phyloP scores from a whole-genome alignment of 73 alveolate genomes.

The Paramecium primaurelia region DNA sequence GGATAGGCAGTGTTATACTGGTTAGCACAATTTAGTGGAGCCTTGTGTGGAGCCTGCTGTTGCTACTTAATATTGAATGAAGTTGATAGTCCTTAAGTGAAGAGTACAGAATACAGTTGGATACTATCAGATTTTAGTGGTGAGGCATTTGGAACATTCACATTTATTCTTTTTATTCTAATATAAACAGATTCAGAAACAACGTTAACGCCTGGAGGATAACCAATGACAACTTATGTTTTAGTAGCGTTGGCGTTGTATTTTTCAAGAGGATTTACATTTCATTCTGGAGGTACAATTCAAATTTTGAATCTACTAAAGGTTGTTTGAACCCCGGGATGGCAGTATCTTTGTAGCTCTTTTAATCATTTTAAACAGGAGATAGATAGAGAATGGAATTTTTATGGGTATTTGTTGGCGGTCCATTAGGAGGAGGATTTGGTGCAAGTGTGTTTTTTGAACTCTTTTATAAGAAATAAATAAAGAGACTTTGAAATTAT shows the following conservation, averaged over 20 bases:
- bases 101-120: constrained; percentile 14
- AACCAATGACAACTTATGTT: constrained; percentile 31
- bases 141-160: constrained; percentile 18
- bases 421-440: constrained; percentile 50
- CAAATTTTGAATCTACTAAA: not conserved
- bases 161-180: not conserved
- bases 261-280: constrained; percentile 28
- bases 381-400: constrained; percentile 16
- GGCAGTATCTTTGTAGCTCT: constrained; percentile 30
- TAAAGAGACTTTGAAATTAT: not conserved
- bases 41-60: constrained; percentile 3
- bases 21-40: constrained; percentile 43
- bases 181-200: constrained; percentile 20
- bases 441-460: constrained; percentile 37
- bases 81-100: constrained; percentile 27
- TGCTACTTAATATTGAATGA: constrained; percentile 18
- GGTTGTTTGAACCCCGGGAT: constrained; percentile 46
- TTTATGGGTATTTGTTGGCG: constrained; percentile 34
- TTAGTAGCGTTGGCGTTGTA: constrained; percentile 21
- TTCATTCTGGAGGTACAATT: constrained; percentile 45
- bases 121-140: not conserved
- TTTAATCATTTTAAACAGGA: constrained; percentile 1
- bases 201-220: not conserved
- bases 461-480: not conserved
- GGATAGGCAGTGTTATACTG: constrained; percentile 38